These are phyloP conservation scores for Combretum micranthum DNA, from an alignment of 345 rosid genomes.

Conservation along the genomic window DNA sequence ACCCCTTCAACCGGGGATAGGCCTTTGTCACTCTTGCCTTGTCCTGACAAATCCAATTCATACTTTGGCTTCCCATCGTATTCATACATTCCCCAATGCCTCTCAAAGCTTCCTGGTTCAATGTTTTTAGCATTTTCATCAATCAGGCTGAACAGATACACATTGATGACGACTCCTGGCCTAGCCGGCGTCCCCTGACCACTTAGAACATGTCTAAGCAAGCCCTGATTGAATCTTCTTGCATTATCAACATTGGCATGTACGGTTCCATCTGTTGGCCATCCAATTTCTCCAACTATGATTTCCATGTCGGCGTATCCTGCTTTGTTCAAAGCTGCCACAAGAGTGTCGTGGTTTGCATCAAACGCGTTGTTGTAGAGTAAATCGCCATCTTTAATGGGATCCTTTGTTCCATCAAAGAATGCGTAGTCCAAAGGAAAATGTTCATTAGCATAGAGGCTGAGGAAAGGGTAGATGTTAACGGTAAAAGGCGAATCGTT, in stretches of 20 bases:
- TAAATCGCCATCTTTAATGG: slow-evolving; percentile 48
- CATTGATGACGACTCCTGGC: slow-evolving; percentile 35
- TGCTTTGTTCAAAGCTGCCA: slow-evolving; percentile 49
- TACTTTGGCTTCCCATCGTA: slow-evolving; percentile 65
- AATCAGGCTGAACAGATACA: slow-evolving; percentile 56
- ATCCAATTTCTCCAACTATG: slow-evolving; percentile 69
- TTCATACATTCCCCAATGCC: slow-evolving; percentile 71
- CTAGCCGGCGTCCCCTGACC: slow-evolving; percentile 64
- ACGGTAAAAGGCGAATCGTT: slow-evolving; percentile 59
- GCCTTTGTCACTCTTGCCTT: slow-evolving; percentile 18
- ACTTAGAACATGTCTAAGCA: slow-evolving; percentile 38
- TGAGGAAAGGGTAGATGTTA: slow-evolving; percentile 82
- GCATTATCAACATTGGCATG: slow-evolving; percentile 45
- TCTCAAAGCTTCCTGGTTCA: slow-evolving; percentile 59
- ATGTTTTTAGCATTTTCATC: slow-evolving; percentile 66
- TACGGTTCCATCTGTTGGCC: slow-evolving; percentile 77
- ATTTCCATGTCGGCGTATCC: slow-evolving; percentile 59
- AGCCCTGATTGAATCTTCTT: slow-evolving; percentile 56
- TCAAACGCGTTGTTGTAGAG: slow-evolving; percentile 65
- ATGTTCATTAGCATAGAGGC: slow-evolving; percentile 49
- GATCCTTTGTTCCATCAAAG: slow-evolving; percentile 46
- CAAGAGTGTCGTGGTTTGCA: slow-evolving; percentile 67
- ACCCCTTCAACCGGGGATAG: slow-evolving; percentile 53
- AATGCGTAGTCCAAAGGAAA: slow-evolving; percentile 72
- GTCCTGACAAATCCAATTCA: slow-evolving; percentile 43